Percentiles rank a stretch among this genome's conserved stretches.
Conservation (phyloP, 108 stramenopile genomes). For the Pseudonitzschia multiseries region DNA sequence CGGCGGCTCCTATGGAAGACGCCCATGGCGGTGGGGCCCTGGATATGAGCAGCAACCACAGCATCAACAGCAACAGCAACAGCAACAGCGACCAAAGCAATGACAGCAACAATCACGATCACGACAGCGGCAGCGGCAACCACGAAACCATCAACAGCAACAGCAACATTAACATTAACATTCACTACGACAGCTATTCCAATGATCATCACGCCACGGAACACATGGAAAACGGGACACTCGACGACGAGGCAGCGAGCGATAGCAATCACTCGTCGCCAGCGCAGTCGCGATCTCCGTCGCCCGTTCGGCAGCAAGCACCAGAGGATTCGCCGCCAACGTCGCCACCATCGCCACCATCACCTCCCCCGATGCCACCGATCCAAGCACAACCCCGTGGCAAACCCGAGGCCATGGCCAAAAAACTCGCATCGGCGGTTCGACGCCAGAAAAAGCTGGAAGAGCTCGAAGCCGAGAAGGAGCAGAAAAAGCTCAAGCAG, state of each 20-base stretch:
- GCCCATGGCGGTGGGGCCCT: not conserved
- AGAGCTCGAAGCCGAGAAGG: slow-evolving; percentile 32
- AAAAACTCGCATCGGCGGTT: slow-evolving; percentile 32
- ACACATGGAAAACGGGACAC: not conserved
- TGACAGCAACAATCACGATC: not conserved
- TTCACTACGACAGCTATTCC: not conserved
- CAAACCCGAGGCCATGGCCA: slow-evolving; percentile 61
- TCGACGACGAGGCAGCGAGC: not conserved
- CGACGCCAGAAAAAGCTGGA: slow-evolving; percentile 33
- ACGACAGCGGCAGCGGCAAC: slow-evolving; percentile 8
- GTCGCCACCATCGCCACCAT: slow-evolving; percentile 16
- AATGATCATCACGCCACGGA: not conserved
- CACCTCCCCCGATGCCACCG: not conserved
- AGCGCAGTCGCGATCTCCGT: not conserved
- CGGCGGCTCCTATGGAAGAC: not conserved
- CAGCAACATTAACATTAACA: no score
- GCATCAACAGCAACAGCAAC: not conserved
- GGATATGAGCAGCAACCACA: no score
- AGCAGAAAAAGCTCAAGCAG: slow-evolving; percentile 10
- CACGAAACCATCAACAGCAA: not conserved
- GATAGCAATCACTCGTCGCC: not conserved
- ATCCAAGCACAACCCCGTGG: slow-evolving; percentile 32
- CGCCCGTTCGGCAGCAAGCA: not conserved
- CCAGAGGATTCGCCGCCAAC: not conserved
- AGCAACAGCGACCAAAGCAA: not conserved